Base-by-base conservation (phyloP, 768 basidiomycete species). In the Lyophyllum shimeji region DNA sequence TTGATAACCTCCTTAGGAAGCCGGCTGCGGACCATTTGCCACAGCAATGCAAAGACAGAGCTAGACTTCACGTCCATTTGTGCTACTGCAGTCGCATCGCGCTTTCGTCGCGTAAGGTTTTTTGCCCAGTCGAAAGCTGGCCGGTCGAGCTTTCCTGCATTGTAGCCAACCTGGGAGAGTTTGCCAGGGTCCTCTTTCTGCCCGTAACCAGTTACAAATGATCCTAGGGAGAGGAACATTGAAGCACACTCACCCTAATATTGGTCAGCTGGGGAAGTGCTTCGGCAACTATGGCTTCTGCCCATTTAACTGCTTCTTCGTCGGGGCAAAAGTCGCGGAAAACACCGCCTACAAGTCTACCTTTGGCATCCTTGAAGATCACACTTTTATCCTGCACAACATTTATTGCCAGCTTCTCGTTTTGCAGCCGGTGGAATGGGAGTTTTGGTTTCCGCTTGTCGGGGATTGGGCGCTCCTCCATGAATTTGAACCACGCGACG, bases 61-160 rank as follows among this genome's bases (percentile, higher is more conserved):
- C n/a, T 29, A 8, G 44, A 45, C 7, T 60, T 47, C 12, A 42
- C 12, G 45, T 58, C 33, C 23, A 58, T 46, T 5, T 50, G 29
- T 15, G 34, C 29, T 37, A 13, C 45, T 40, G 23, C 52, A 40
- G 1, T 53, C 49, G 9, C 39, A 17, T 13, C 46, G 24, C 9
- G 31, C 21, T 25, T 47, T 52, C 2, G 27, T 33, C 12, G 34
- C 5, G 40, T 13, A 6, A 64, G 20, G 21, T 64, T 64, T 8
- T 52, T 39, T 9, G 47, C 63, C 58, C 63, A 62, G 15, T 59
- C 27, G 34, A 64, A 61, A 1, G n/a, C 21, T 37, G 60, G 60
- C 23, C 15, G 3, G 20, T 53, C 54, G 3, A 48, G 39, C 1
- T 53, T 46, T 11, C 60, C 58, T 9, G 64, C n/a, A n/a, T n/a